Evolutionary conservation across 805 yeast species (phyloP).

Genomic region (Metschnikowia baotianmanensis): DNA sequence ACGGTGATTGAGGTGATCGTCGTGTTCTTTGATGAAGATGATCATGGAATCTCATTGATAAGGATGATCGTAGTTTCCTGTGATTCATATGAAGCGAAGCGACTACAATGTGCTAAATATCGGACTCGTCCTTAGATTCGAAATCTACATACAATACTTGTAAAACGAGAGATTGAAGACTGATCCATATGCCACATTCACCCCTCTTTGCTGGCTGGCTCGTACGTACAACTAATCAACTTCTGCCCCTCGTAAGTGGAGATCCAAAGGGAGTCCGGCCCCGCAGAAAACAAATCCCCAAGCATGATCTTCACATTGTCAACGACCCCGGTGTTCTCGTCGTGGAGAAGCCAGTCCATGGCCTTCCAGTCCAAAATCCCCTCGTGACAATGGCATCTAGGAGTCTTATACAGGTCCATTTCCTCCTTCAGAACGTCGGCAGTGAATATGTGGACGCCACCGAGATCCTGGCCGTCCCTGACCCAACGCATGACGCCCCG

Average conservation of each 20-base stretch:
- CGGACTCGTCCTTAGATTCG: no score
- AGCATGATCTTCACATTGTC: constrained; percentile 33
- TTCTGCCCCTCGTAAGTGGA: constrained; percentile 23
- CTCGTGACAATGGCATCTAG: constrained; percentile 32
- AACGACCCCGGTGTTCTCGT: constrained; percentile 40
- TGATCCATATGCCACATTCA: not conserved
- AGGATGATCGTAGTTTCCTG: no score
- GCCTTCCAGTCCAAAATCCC: constrained; percentile 44
- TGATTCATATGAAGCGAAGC: no score
- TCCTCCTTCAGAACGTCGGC: constrained; percentile 29
- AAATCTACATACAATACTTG: no score
- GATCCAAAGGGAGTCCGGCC: constrained; percentile 24
- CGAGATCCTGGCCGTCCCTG: constrained; percentile 24
- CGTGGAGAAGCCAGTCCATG: constrained; percentile 34
- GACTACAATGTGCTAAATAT: no score
- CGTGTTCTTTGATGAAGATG: no score
- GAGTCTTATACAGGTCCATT: constrained; percentile 28
- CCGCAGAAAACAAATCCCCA: constrained; percentile 24
- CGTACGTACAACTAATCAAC: constrained; percentile 16
- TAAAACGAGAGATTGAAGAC: not conserved
- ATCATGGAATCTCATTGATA: no score
- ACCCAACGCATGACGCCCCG: constrained; percentile 40
- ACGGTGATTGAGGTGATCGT: no score
- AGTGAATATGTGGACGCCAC: constrained; percentile 41
- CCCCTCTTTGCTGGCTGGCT: not conserved